Base-by-base conservation (phyloP, 148 eudicot species). In the Spergularia bocconei region DNA sequence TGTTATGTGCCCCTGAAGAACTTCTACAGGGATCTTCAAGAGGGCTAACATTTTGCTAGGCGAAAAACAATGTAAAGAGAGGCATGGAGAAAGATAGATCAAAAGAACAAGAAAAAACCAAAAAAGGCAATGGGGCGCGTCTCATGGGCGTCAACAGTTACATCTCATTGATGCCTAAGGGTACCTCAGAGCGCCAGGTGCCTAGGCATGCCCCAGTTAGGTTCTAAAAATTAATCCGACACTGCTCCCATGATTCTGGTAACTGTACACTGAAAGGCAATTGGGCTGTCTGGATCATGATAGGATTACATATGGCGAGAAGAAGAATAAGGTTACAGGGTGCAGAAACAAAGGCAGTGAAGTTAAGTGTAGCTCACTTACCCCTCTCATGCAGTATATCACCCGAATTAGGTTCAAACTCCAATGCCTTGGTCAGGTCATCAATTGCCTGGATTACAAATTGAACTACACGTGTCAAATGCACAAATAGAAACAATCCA, bases 331-430 rank as follows among this genome's bases (percentile, higher is more conserved):
- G 16, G 44, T 13, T 7, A 58, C 25, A 62, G 29, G 21, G 17
- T 29, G 48, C 10, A 19, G 6, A 52, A 20, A 48, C 56, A 39
- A 48, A n/a, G 20, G 62, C 54, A 62, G 25, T 58, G 23, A 12
- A 79, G n/a, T 48, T 38, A 19, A 72, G 58, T 56, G 63, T 41
- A 17, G 41, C 71, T 48, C 77, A 79, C 76, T 83, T 84, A 94
- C 98, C 97, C 82, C 98, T 92, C 88, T 94, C 98, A 82, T 94
- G 98, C 70, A 92, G 85, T 84, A 89, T 84, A 74, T 94, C 98
- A 51, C 91, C 83, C 8, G 96, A 89, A 73, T 90, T 80, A 59
- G 93, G 93, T 81, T 94, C 98, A 79, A 94, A 90, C 67, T 94
- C 96, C 79, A 94, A 76, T 25, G 97, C 96, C 83, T 86, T 92